Conservation (phyloP, 345 rosid species). For the Eucalyptus viminalis region DNA sequence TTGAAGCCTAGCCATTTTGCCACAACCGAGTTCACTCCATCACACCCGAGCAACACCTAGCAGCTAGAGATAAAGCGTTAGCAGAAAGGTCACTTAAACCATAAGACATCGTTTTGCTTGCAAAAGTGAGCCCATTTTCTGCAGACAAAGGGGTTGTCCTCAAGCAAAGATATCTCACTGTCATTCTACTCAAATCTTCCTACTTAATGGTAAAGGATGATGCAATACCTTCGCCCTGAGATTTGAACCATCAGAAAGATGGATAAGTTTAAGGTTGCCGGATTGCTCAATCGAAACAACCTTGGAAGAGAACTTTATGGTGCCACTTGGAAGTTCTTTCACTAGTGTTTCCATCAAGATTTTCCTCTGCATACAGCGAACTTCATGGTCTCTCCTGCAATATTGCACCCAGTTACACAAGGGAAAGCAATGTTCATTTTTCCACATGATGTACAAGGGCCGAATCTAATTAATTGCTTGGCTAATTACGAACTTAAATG, state of each 20-base stretch:
- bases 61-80: background rate
- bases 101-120: background rate
- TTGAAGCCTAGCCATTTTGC: slow-evolving; percentile 62
- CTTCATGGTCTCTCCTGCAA: slow-evolving; percentile 28
- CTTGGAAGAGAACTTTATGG: slow-evolving; percentile 56
- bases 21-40: slow-evolving; percentile 60
- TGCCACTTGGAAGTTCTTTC: slow-evolving; percentile 40
- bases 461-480: background rate
- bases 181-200: background rate
- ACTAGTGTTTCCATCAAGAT: slow-evolving; percentile 39
- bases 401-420: background rate
- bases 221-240: slow-evolving; percentile 47
- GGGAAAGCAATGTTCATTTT: background rate
- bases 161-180: background rate
- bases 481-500: background rate
- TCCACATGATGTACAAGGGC: background rate
- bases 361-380: slow-evolving; percentile 40
- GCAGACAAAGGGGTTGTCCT: background rate
- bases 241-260: slow-evolving; percentile 49
- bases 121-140: background rate
- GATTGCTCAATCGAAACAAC: slow-evolving; percentile 50
- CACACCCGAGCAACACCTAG: slow-evolving; percentile 63
- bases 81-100: background rate
- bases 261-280: slow-evolving; percentile 30
- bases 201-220: background rate